Conservation (phyloP, 2,329 filamentous ascomycete genomes). For the Colletotrichum brevisporum region DNA sequence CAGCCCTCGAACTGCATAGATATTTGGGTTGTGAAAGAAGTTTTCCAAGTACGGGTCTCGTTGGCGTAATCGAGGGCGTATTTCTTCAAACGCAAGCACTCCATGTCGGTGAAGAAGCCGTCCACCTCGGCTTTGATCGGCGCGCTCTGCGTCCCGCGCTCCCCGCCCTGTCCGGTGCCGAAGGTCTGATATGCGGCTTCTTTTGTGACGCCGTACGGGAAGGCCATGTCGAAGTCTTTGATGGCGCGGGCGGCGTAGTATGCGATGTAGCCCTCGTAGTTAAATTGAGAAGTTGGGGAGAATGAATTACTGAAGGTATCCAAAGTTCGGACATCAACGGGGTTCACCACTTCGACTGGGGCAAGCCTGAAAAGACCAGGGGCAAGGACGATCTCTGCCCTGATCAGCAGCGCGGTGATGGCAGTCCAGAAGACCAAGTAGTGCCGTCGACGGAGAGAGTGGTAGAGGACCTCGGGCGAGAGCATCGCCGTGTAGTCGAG, state of each 20-base stretch:
- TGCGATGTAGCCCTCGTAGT: conserved; percentile 7
- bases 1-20: conserved; percentile 3
- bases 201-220: conserved; percentile 18
- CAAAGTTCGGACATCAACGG: not conserved
- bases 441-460: conserved; percentile 15
- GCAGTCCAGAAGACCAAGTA: conserved; percentile 14
- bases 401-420: conserved; percentile 10
- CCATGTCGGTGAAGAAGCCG: conserved; percentile 11
- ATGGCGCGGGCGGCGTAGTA: conserved; percentile 15
- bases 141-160: conserved; percentile 2
- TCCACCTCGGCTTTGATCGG: conserved; percentile 16
- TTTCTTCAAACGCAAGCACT: not conserved
- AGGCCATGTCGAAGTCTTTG: conserved; percentile 26
- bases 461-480: conserved; percentile 20
- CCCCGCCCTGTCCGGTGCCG: not conserved
- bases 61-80: not conserved
- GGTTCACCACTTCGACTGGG: not conserved
- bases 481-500: conserved; percentile 30
- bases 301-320: conserved; percentile 7
- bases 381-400: conserved; percentile 29
- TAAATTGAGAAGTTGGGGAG: not conserved
- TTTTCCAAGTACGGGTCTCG: not conserved
- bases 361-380: conserved; percentile 18
- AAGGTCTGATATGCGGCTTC: conserved; percentile 28
- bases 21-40: conserved; percentile 1